These are phyloP conservation scores for Epichloe gansuensis DNA, from an alignment of 2,329 filamentous ascomycete genomes.

Conservation along the genomic window DNA sequence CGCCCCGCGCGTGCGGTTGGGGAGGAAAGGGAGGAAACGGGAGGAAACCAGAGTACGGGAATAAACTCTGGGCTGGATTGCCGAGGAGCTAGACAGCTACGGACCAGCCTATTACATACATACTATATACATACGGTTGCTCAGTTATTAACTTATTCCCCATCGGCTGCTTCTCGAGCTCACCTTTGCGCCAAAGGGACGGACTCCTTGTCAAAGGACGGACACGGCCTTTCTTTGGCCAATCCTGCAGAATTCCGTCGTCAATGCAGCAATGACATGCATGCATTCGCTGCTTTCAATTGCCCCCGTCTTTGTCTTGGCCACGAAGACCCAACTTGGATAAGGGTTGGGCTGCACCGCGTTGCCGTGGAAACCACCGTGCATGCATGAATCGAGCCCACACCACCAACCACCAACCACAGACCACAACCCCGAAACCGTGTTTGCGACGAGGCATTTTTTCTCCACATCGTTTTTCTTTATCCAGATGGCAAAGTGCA, in stretches of 20 bases:
- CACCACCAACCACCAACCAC: too few relatives aligned
- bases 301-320: too few relatives aligned
- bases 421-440: neutral
- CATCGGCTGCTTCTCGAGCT: neutral
- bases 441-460: neutral
- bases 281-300: neutral
- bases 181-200: neutral
- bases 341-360: neutral
- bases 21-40: too few relatives aligned
- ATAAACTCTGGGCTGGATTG: too few relatives aligned
- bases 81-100: too few relatives aligned
- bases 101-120: too few relatives aligned
- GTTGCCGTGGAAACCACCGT: slow-evolving; percentile 5
- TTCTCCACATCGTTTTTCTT: neutral
- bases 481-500: neutral
- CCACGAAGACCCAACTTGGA: neutral
- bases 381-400: slow-evolving; percentile 1
- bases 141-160: too few relatives aligned
- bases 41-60: too few relatives aligned
- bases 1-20: too few relatives aligned
- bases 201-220: too few relatives aligned
- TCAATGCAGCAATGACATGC: slow-evolving; percentile 1
- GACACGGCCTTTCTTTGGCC: neutral
- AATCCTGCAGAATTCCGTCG: neutral
- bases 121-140: too few relatives aligned